Evolutionary conservation across 31 red algal genomes (phyloP), one percentile per base, ranked within the genome.

Genomic region (Endocladia muricata): DNA sequence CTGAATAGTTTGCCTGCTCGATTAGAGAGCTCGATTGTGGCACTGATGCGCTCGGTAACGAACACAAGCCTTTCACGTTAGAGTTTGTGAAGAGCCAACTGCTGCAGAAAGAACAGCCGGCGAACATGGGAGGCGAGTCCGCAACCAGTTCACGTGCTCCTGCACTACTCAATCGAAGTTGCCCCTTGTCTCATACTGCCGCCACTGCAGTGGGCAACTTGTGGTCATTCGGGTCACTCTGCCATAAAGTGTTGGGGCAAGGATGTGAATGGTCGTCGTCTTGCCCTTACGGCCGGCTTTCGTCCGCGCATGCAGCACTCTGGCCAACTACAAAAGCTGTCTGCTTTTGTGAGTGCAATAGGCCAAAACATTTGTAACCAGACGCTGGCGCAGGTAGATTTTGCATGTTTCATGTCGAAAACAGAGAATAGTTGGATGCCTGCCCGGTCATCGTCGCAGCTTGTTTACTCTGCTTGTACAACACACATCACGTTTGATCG

Each of bases 401-500:
- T 0, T 54, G 17, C 56, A 19, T 80, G 76, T 52, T 1, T 68
- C 19, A 68, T 68, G 35, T 63, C 56, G 0, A 63, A 54, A 0
- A 0, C 30, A 0, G 37, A 35, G 28, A 31, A 78, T 6, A 39
- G 13, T 13, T 7, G 23, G 3, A 11, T 15, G 25, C 37, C 61
- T n/a, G 7, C 28, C 25, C 3, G 21, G 26, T 26, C 38, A 4
- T 80, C 76, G 19, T 51, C 61, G 3, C 68, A 61, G 36, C 26
- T 68, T 33, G 32, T 80, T 25, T 34, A 80, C 61, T 80, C 59
- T 51, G 76, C 31, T 61, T 68, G 9, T 68, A 80, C 59, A 4
- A 23, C 76, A 5, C 76, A 80, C 61, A 80, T 68, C 9, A 80
- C 76, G 3, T 80, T 52, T 21, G 59, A 80, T 31, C 31, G 76